These are phyloP conservation scores for Aspergillus egyptiacus DNA, from an alignment of 495 filamentous ascomycete species.

Conservation along the genomic window DNA sequence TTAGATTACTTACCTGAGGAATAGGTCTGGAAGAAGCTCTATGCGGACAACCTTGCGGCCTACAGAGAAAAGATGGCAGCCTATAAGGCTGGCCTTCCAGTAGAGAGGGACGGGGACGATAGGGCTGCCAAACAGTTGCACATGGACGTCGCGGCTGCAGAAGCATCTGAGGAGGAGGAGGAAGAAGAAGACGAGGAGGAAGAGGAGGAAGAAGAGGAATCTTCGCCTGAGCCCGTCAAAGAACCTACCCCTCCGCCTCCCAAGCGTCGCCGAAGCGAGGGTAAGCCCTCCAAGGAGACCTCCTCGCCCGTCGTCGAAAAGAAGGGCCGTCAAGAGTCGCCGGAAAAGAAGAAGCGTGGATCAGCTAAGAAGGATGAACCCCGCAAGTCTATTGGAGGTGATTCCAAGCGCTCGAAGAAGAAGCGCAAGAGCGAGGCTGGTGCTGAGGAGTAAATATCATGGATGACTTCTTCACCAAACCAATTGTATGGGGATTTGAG, in stretches of 20 bases:
- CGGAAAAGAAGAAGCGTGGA: conserved; percentile 41
- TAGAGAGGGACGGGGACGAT: conserved; percentile 49
- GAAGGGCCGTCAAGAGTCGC: conserved; percentile 26
- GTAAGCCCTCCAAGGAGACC: conserved; percentile 43
- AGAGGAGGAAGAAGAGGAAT: conserved; percentile 40
- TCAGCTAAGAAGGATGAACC: conserved; percentile 40
- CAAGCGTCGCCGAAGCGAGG: conserved; percentile 43
- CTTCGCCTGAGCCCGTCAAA: conserved; percentile 46
- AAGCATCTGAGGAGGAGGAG: conserved; percentile 40
- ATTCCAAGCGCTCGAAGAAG: conserved; percentile 50
- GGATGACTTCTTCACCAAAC: too few species aligned
- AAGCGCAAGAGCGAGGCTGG: conserved; percentile 59
- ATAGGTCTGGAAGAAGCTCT: conserved; percentile 67
- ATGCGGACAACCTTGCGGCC: conserved; percentile 66
- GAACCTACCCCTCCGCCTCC: conserved; percentile 47
- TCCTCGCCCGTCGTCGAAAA: conserved; percentile 26
- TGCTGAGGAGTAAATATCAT: conserved; percentile 24
- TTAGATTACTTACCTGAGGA: conserved; percentile 6
- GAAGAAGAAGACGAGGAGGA: conserved; percentile 31
- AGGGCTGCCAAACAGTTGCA: conserved; percentile 53
- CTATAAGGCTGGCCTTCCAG: conserved; percentile 54
- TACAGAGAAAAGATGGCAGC: conserved; percentile 68
- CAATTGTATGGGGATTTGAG: not conserved
- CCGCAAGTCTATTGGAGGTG: conserved; percentile 48
- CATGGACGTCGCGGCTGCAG: conserved; percentile 49